A percentile compares a stretch with the other conserved stretches of the same genome.
Evolutionary conservation across 2,329 filamentous ascomycete species (phyloP).

Genomic region (Epicoccum sorghinum): DNA sequence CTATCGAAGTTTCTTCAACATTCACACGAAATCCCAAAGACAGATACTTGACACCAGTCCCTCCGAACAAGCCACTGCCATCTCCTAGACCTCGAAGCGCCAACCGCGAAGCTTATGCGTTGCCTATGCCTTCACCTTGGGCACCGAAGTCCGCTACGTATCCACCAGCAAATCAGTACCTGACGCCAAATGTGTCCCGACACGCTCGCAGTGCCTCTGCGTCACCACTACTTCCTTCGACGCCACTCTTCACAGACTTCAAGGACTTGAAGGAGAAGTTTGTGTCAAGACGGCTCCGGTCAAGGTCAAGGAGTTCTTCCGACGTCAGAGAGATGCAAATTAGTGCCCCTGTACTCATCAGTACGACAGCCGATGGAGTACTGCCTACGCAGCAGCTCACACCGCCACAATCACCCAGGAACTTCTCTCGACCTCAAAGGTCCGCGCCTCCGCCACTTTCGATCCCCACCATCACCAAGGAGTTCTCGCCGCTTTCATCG

Average conservation of each 20-base stretch:
- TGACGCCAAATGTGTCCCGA: slow-evolving; percentile 31
- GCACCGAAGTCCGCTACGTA: slow-evolving; percentile 39
- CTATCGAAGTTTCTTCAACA: slow-evolving; percentile 65
- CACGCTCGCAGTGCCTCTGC: slow-evolving; percentile 41
- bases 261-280: slow-evolving; percentile 41
- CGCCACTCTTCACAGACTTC: slow-evolving; percentile 39
- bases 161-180: slow-evolving; percentile 28
- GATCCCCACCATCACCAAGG: slow-evolving; percentile 23
- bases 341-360: slow-evolving; percentile 40
- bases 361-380: slow-evolving; percentile 39
- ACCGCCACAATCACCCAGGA: slow-evolving; percentile 23
- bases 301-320: slow-evolving; percentile 29
- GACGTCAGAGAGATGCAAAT: slow-evolving; percentile 39
- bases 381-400: slow-evolving; percentile 40
- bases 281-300: slow-evolving; percentile 33
- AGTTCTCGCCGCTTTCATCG: slow-evolving; percentile 42
- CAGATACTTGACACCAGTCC: slow-evolving; percentile 74
- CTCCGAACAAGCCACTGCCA: slow-evolving; percentile 41
- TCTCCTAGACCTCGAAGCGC: slow-evolving; percentile 27
- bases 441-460: slow-evolving; percentile 8
- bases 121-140: slow-evolving; percentile 29
- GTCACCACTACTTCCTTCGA: slow-evolving; percentile 35
- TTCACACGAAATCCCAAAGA: slow-evolving; percentile 80
- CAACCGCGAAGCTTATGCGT: slow-evolving; percentile 23
- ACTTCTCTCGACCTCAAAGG: slow-evolving; percentile 15